Base-by-base conservation (phyloP, 768 basidiomycete genomes). In the Amylocystis lapponica region DNA sequence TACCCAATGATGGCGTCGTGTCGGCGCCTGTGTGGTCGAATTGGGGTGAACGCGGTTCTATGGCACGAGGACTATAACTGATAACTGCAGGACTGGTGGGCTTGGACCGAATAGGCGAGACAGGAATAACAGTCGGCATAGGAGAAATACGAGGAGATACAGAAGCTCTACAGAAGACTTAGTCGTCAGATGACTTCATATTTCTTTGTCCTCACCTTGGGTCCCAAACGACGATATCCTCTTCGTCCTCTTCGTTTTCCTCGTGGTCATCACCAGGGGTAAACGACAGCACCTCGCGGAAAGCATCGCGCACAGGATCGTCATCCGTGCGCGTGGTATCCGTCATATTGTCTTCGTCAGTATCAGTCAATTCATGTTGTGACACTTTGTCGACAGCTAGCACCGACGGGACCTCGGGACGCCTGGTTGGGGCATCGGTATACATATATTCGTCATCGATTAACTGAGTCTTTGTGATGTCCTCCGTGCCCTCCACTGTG, bases 221-320 rank as follows among this genome's bases (percentile, higher is more conserved):
- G 58, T 85, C 74, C 66, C 81, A 84, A 36, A 97, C 81, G 51
- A 92, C 81, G 58, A 86, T 76, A 16, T 90, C 86, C 6, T 80
- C 75, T 27, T 71, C 71, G 2, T 81, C 81, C 8, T 79, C 75
- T 1, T 75, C 75, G 3, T 76, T 74, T 5, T 67, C 64, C 11
- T 64, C 69, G 20, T 68, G 67, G 12, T 62, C 63, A n/a, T n/a
- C n/a, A n/a, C n/a, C n/a, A n/a, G 21, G 64, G 14, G 71, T 65
- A 29, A 59, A 66, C 29, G 64, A 65, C 8, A 74, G 54, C 22
- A 64, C 73, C 55, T 75, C 63, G 21, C 74, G 64, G 55, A 88
- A 82, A 4, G 78, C 85, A 10, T 81, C 76, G 10, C 71, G 75
- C 26, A 96, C 75, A 0, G 85, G 79, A 54, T 95, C 95, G 49